Evolutionary conservation across 768 basidiomycete species (phyloP), one percentile per base, ranked within the genome.

Genomic region (Rhizopogon sp.): DNA sequence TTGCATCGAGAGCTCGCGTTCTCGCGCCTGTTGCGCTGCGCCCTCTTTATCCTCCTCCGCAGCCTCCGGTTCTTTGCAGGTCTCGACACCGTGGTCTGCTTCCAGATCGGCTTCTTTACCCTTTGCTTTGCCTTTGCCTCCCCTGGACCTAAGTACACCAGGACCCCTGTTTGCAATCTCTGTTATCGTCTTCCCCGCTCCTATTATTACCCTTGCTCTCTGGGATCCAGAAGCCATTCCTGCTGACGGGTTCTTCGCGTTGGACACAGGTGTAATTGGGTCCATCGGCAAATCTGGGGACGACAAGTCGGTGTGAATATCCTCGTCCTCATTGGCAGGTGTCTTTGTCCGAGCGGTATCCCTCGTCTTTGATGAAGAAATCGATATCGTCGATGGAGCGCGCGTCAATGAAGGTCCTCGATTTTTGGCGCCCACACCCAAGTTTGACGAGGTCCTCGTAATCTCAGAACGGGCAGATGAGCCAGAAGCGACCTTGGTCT

Each of bases 1-100:
- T 63, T 85, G 82, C 69, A 84, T 70, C 29, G 75, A 76, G 52
- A 78, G 69, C 47, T 76, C 75, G 20, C 74, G 71, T 44, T 66
- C 55, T 40, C 29, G 54, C 46, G 53, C 57, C 39, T 46, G 54
- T 43, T 74, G 68, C n/a, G 54, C 45, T 53, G 57, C 53, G 50
- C 55, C 57, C 28, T 54, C 53, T 35, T 41, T 46, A 8, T 43
- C 31, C 11, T 42, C 42, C 33, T 56, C 42, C 14, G 14, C 29
- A 25, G 25, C 4, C 25, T 4, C 25, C 4, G 4, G 5, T 0
- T 3, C 35, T 8, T 49, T 52, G 31, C 59, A 60, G 13, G 52
- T 58, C 3, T 20, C 58, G 42, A 52, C 55, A 33, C 59, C 56
- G 31, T 50, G 49, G 13, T 56, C 60, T 22, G 60, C 64, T 6